Evolutionary conservation across 2,329 filamentous ascomycete species (phyloP), one percentile per base, ranked within the genome.

Genomic region (Didymella exigua): DNA sequence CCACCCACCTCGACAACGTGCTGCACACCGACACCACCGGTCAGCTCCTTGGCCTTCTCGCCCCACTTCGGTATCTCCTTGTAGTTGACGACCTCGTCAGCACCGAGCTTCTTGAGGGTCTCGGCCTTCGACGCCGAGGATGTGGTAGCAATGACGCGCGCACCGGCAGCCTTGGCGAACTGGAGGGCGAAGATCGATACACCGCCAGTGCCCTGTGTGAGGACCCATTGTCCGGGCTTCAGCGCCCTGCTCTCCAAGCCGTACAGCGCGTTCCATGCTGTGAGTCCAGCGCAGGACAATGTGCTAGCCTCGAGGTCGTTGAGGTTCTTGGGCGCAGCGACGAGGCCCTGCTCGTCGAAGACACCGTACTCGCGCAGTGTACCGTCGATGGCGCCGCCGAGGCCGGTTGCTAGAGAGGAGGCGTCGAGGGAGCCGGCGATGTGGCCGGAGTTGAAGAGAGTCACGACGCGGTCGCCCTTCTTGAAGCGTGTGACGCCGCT

Each of bases 161-260:
- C 84, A 24, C 83, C 84, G 0, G 78, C 78, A 0, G 82, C 81
- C 53, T 80, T 79, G 26, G 79, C 79, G 55, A 82, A 81, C 58
- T 77, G 87, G n/a, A 89, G 71, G 3, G 82, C 87, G 54, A 88
- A 88, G 56, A 89, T 79, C 58, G 81, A 84, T 7, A 90, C 87
- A 54, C 87, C 87, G 18, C 88, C 87, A 0, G 86, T 89, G n/a
- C 87, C 88, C 72, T 89, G 86, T 1, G 86, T 86, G 29, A 90
- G 78, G 3, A 90, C 86, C 47, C 70, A 77, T 14, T 76, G 68
- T 5, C 75, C 74, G 8, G 70, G 68, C 58, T 75, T 75, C 26
- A 76, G 50, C 5, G 66, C 65, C 52, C 68, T 69, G 37, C 72
- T 71, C 60, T 77, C 68, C 4, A 83, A 62, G 10, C 82, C 82